Evolutionary conservation across 345 rosid species (phyloP).

Genomic region (Populus ilicifolia): DNA sequence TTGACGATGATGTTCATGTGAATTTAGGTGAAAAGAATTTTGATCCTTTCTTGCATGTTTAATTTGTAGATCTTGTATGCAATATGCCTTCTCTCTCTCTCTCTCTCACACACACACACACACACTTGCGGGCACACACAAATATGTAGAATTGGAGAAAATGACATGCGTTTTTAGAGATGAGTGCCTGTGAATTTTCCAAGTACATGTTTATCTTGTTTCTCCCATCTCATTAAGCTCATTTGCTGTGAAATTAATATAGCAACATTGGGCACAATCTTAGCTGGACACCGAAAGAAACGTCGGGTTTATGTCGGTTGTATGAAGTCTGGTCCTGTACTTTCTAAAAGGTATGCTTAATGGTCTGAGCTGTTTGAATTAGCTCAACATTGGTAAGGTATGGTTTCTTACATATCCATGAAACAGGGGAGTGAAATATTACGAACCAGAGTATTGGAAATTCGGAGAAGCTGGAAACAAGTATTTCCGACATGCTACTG

Average conservation of each 20-base stretch:
- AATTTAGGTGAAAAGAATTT: slow-evolving; percentile 54
- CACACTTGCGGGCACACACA: neutral
- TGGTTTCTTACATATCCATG: slow-evolving; percentile 6
- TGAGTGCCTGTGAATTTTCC: neutral
- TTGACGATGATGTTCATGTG: slow-evolving; percentile 95
- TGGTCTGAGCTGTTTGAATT: neutral
- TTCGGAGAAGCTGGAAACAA: slow-evolving; percentile 72
- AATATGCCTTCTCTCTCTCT: neutral
- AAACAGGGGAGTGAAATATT: slow-evolving; percentile 72
- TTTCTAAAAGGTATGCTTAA: slow-evolving; percentile 57
- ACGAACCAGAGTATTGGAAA: slow-evolving; percentile 91
- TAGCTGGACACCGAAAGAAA: slow-evolving; percentile 47
- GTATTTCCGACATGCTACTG: slow-evolving; percentile 87
- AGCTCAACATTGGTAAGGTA: neutral
- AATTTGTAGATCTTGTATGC: neutral
- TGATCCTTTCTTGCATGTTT: neutral
- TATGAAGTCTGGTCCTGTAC: slow-evolving; percentile 97
- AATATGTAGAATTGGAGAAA: neutral
- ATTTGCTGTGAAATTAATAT: slow-evolving; percentile 8
- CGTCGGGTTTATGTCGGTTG: slow-evolving; percentile 76
- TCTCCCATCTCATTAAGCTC: neutral
- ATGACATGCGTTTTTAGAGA: neutral
- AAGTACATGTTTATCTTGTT: neutral
- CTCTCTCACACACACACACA: neutral
- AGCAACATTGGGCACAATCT: slow-evolving; percentile 62